Conservation (phyloP, 1,284 basidiomycete species). For the Mrakiaceae sp. region DNA sequence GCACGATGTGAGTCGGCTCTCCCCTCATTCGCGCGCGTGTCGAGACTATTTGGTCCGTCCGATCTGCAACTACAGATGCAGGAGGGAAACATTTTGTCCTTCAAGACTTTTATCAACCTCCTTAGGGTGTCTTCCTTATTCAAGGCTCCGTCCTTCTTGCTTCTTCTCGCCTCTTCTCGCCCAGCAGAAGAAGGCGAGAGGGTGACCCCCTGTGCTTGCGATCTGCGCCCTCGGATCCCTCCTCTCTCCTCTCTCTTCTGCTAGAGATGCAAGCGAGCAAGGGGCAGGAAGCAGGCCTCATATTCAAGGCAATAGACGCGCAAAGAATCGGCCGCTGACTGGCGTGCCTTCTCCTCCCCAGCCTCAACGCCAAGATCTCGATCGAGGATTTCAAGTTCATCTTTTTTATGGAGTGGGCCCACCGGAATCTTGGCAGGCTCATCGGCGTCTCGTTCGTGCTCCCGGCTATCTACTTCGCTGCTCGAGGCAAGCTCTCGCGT, state of each 20-base stretch:
- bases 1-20: slow-evolving; percentile 61
- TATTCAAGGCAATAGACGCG: background rate
- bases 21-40: background rate
- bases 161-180: no score
- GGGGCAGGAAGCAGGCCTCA: background rate
- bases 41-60: no score
- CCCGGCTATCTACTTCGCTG: slow-evolving; percentile 66
- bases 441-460: slow-evolving; percentile 72
- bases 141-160: no score
- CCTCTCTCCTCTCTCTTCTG: background rate
- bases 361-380: slow-evolving; percentile 76
- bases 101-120: no score
- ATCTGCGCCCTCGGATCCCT: background rate
- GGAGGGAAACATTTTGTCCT: no score
- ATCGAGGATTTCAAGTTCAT: slow-evolving; percentile 90
- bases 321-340: background rate
- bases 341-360: slow-evolving; percentile 30
- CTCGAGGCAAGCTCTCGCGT: slow-evolving; percentile 54
- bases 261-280: no score
- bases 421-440: slow-evolving; percentile 83
- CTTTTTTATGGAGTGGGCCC: slow-evolving; percentile 98
- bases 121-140: no score
- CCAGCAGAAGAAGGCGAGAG: no score
- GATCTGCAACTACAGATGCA: no score
- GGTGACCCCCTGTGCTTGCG: no score